Base-by-base conservation (phyloP, 148 eudicot species). In the Chenopodium quinoa region DNA sequence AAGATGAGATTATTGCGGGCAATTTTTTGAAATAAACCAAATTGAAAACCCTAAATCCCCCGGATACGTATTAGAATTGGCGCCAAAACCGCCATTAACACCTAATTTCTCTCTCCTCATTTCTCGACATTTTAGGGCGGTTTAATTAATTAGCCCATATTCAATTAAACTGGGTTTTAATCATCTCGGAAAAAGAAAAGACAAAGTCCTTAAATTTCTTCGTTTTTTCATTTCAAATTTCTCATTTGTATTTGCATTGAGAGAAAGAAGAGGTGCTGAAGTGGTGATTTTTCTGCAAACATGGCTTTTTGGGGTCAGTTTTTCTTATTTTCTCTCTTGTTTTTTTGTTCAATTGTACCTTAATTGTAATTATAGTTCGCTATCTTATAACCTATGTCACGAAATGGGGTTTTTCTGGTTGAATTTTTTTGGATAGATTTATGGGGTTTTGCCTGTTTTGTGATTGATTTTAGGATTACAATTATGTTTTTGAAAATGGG, bases 271-370 rank as follows among this genome's bases (percentile, higher is more conserved):
- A 9, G n/a, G 2, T 4, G 47, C 70, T 25, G 67, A 58, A 48
- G 31, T 8, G 52, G 31, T 73, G 31, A 9, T 73, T 46, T 75
- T 23, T 50, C 44, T 19, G 75, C n/a, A 79, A 78, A 60, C 5
- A 85, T 86, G 88, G 83, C 85, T 64, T 86, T 86, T 73, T 86
- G 88, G 88, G 88, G 88, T 86, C 54, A 79, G 75, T 79, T 7
- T n/a, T 70, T 27, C 48, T 34, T 1, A 47, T 14, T 29, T 27
- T n/a, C 17, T 67, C 32, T 6, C 50, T 46, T 46, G 7, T 14
- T 17, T 71, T n/a, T 37, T 16, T 1, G 4, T 5, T 65, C 12
- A 19, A 62, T 17, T 75, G 13, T 27, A 32, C 9, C 11, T 47
- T 37, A 8, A 4, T n/a, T 22, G 14, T 7, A 17, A 25, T 17